These are phyloP conservation scores for Termitomyces sp. DNA, from an alignment of 1,284 basidiomycete genomes.

Conservation along the genomic window DNA sequence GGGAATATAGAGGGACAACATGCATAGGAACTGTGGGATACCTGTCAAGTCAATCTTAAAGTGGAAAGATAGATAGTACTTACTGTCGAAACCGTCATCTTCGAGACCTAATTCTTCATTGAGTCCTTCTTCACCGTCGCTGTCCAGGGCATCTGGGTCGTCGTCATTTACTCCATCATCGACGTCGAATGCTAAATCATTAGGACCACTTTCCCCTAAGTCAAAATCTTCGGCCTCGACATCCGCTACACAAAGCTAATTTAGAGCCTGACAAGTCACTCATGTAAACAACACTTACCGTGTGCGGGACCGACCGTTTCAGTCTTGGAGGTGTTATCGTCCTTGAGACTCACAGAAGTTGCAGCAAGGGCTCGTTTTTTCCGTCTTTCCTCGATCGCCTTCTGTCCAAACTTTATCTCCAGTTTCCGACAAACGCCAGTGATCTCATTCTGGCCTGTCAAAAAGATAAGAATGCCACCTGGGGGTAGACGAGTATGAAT, in stretches of 20 bases:
- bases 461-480: constrained; percentile 94
- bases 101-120: constrained; percentile 52
- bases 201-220: constrained; percentile 49
- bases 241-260: constrained; percentile 31
- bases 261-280: not conserved
- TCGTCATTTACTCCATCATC: constrained; percentile 47
- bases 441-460: constrained; percentile 99
- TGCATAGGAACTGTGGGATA: constrained; percentile 64
- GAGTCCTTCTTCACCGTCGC: constrained; percentile 51
- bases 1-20: constrained; percentile 92
- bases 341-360: not conserved
- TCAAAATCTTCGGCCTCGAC: constrained; percentile 84
- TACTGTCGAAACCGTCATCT: constrained; percentile 59
- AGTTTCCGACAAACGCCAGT: constrained; percentile 82
- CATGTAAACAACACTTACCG: constrained; percentile 29
- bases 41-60: not conserved
- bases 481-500: constrained; percentile 90
- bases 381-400: constrained; percentile 55
- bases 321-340: constrained; percentile 13
- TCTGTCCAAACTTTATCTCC: constrained; percentile 72
- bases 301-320: constrained; percentile 41
- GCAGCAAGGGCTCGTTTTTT: constrained; percentile 26
- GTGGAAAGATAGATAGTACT: constrained; percentile 19
- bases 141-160: constrained; percentile 45
- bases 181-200: constrained; percentile 53